Conservation (phyloP, 2,329 filamentous ascomycete genomes). For the Calonectria montana region DNA sequence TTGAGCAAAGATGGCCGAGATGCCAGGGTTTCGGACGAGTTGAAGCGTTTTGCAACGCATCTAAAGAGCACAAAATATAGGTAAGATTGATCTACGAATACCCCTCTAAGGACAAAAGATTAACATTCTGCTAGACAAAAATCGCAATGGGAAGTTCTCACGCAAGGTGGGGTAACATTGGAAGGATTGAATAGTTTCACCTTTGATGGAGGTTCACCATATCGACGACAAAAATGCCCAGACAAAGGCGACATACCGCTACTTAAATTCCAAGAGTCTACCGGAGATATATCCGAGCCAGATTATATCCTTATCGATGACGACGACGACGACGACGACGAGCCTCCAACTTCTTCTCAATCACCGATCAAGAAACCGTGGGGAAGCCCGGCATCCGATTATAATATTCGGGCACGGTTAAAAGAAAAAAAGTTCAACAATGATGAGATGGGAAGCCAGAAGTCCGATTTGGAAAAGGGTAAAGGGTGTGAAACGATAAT, state of each 20-base stretch:
- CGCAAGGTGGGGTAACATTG: not conserved
- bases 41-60: not conserved
- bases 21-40: not conserved
- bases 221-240: not conserved
- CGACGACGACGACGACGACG: not conserved
- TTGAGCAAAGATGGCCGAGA: not conserved
- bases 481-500: not conserved
- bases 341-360: not conserved
- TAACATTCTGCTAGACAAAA: not conserved
- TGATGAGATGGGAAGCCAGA: not conserved
- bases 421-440: not conserved
- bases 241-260: not conserved
- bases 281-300: not conserved
- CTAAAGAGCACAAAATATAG: not conserved
- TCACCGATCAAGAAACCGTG: not conserved
- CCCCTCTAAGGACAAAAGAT: not conserved
- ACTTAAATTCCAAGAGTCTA: not conserved
- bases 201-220: not conserved
- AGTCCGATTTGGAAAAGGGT: not conserved
- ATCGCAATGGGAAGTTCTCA: not conserved
- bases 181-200: not conserved
- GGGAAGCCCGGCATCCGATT: not conserved
- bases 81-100: not conserved
- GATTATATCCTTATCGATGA: not conserved
- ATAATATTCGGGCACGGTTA: not conserved